Base-by-base conservation (phyloP, 2,329 filamentous ascomycete genomes). In the Acrodontium crateriforme region DNA sequence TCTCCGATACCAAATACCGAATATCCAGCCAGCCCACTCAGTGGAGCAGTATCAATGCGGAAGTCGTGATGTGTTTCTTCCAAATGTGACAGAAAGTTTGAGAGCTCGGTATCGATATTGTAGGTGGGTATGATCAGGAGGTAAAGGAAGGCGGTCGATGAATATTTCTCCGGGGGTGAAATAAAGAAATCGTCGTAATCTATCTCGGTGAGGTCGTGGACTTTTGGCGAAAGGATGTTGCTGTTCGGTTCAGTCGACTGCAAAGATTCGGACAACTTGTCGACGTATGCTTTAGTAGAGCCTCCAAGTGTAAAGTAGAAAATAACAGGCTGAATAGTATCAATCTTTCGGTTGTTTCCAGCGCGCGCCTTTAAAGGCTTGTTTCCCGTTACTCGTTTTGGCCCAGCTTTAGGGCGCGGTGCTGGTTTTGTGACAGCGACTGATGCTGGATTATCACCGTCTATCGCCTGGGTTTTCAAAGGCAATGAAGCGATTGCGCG, bases 1-100 rank as follows among this genome's bases (percentile, higher is more conserved):
- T 95, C 87, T 11, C 87, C 87, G 46, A 94, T 79, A 0, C 89
- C 89, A 59, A 95, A 95, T 0, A 95, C 84, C 0, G 82, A 82
- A 49, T 93, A 95, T 6, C 87, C 87, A 2, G 85, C 60, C 10
- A 95, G 56, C 1, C 65, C 59, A 0, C 77, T 74, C 25, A 98
- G 57, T 1, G 89, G 78, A 0, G 80, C 77, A 0, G 84, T 93
- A 45, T 95, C 85, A 40, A 98, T 91, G 32, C 87, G 74, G 62
- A 95, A 95, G 54, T 98, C 89, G 57, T 95, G 74, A 50, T 95
- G 87, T 0, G 85, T 95, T 52, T 98, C 87, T 49, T 79, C 68
- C 5, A 98, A 60, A 51, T 93, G 83, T 38, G 82, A 74, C 14
- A 95, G 62, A 51, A 95, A 85, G 10, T 73, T 87, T 47, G 85